phyloP scores from a whole-genome alignment of 257 asterid genomes.

The Catharanthus roseus region DNA sequence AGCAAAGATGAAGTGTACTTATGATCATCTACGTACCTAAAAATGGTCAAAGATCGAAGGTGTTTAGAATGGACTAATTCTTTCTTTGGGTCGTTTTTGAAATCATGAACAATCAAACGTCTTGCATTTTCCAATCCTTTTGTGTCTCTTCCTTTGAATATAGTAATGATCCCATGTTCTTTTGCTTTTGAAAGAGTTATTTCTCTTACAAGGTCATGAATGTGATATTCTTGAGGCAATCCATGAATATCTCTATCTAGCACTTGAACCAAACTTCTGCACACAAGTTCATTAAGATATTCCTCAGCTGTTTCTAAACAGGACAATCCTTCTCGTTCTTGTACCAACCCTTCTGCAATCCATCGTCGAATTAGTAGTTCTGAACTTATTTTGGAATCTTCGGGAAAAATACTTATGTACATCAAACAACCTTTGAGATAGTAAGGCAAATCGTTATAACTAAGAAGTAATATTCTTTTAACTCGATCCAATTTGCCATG shows the following conservation, averaged over 20 bases:
- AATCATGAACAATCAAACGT: background rate
- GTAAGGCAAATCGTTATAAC: constrained; percentile 8
- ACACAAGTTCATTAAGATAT: constrained; percentile 5
- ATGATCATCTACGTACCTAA: background rate
- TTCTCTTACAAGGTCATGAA: background rate
- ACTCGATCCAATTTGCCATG: background rate
- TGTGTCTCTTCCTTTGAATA: background rate
- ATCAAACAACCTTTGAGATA: background rate
- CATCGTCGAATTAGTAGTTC: constrained; percentile 1
- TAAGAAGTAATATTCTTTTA: background rate
- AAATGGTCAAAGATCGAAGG: background rate
- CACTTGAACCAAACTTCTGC: constrained; percentile 7
- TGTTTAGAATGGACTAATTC: background rate
- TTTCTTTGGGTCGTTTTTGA: too few species aligned
- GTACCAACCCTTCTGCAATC: constrained; percentile 7
- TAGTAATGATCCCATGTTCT: too few species aligned
- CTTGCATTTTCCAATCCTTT: background rate
- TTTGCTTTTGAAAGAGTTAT: background rate
- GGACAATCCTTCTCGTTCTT: background rate
- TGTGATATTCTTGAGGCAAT: background rate
- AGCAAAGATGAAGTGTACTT: background rate
- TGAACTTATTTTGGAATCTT: background rate
- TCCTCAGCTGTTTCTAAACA: constrained; percentile 5
- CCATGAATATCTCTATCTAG: background rate
- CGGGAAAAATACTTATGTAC: constrained; percentile 10